phyloP scores from a whole-genome alignment of 345 rosid species.

The Eutrema japonicum region DNA sequence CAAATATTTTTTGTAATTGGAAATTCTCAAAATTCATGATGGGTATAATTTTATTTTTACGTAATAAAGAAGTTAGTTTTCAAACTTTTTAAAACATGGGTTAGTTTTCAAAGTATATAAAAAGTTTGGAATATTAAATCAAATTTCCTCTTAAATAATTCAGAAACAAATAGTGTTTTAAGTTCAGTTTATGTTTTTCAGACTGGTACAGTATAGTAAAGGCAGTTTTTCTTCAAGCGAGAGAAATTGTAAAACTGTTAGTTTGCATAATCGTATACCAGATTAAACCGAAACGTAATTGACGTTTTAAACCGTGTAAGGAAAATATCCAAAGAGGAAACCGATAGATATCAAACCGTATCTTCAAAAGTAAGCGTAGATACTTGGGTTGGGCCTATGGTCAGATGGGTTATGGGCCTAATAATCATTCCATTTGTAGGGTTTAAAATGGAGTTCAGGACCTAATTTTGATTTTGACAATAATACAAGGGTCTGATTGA shows the following conservation, averaged over 20 bases:
- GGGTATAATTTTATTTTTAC: too few relatives aligned
- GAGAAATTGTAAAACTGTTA: slow-evolving; percentile 17
- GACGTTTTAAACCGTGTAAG: not conserved
- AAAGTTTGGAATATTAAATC: too few relatives aligned
- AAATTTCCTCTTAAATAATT: slow-evolving; percentile 22
- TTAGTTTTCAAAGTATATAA: too few relatives aligned
- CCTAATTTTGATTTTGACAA: slow-evolving; percentile 1
- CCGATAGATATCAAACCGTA: not conserved
- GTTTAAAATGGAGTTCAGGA: not conserved
- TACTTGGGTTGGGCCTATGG: not conserved
- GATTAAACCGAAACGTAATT: not conserved
- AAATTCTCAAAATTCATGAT: too few relatives aligned
- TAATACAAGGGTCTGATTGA: slow-evolving; percentile 7
- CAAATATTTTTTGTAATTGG: too few relatives aligned
- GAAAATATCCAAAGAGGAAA: not conserved
- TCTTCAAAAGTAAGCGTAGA: not conserved
- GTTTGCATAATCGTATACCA: slow-evolving; percentile 10
- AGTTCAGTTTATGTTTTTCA: not conserved
- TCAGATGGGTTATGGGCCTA: not conserved
- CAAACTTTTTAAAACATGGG: too few relatives aligned
- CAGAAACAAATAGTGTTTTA: slow-evolving; percentile 10
- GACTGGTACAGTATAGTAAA: slow-evolving; percentile 12
- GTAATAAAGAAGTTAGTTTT: too few relatives aligned
- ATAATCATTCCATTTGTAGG: not conserved
- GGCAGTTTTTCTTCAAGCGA: slow-evolving; percentile 3